A percentile compares a stretch with the other conserved stretches of the same genome.
phyloP scores from a whole-genome alignment of 2,329 filamentous ascomycete genomes.

The Ophiocordyceps camponoti-floridani region DNA sequence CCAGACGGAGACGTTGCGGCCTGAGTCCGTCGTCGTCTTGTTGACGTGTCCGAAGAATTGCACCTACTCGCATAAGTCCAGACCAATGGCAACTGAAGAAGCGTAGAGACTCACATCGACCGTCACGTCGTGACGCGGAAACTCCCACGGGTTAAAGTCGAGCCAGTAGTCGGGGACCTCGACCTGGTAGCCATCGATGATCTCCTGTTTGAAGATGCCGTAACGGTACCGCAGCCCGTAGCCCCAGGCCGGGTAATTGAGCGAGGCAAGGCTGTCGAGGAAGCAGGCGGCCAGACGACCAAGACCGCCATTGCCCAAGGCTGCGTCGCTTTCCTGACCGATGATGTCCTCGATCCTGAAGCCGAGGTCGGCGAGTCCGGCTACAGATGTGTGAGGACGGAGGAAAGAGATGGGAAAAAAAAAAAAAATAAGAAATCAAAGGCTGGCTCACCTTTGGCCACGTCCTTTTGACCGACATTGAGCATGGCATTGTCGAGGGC shows the following conservation, averaged over 20 bases:
- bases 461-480: conserved; percentile 76
- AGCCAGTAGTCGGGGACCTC: conserved; percentile 98
- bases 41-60: conserved; percentile 85
- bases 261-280: conserved; percentile 82
- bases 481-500: conserved; percentile 97
- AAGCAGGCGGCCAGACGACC: conserved; percentile 92
- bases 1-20: conserved; percentile 62
- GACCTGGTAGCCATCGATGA: conserved; percentile 93
- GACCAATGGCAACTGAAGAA: too few species aligned
- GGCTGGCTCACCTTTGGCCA: conserved; percentile 48
- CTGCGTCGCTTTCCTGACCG: conserved; percentile 86
- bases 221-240: conserved; percentile 93
- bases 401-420: too few species aligned
- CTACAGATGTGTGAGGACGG: conserved; percentile 22
- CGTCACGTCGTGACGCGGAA: conserved; percentile 83
- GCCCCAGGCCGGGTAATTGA: conserved; percentile 94
- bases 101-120: conserved; percentile 45
- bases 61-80: conserved; percentile 28
- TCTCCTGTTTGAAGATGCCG: conserved; percentile 98
- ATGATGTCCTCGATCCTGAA: conserved; percentile 97
- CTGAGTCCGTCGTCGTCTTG: conserved; percentile 57
- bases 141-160: conserved; percentile 99
- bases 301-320: conserved; percentile 87
- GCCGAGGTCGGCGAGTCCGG: conserved; percentile 72
- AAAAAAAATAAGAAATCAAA: too few species aligned